Percentiles rank a stretch among this genome's conserved stretches.
Conservation (phyloP, 768 basidiomycete species). For the Boletellus ananiceps region DNA sequence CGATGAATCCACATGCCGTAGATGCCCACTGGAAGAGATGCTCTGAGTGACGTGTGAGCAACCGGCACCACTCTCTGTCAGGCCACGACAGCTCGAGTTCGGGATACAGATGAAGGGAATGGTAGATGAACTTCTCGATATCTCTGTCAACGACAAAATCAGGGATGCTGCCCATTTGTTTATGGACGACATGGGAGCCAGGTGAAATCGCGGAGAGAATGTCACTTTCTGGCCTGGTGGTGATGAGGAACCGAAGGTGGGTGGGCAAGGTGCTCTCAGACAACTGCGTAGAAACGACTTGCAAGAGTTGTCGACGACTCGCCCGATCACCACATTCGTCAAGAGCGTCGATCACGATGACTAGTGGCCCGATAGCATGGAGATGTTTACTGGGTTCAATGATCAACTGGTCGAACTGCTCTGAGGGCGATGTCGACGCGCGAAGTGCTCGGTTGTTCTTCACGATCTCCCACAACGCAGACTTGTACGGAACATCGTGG, state of each 20-base stretch:
- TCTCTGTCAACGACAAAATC: neutral
- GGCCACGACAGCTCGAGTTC: neutral
- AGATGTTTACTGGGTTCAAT: constrained; percentile 12
- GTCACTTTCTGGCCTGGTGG: neutral
- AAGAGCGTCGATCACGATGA: constrained; percentile 30
- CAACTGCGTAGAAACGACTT: neutral
- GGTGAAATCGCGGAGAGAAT: constrained; percentile 10
- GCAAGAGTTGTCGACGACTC: constrained; percentile 5
- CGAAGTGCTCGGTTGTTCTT: neutral
- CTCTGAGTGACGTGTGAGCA: constrained; percentile 11
- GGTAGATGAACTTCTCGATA: neutral
- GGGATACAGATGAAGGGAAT: neutral
- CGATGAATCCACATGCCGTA: constrained; percentile 15
- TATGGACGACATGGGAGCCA: constrained; percentile 1
- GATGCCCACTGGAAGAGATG: constrained; percentile 25
- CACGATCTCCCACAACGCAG: neutral
- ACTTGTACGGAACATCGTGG: neutral
- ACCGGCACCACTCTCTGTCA: constrained; percentile 7
- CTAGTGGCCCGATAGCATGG: constrained; percentile 18
- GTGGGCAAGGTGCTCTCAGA: neutral
- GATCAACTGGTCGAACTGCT: constrained; percentile 15
- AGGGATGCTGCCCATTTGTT: constrained; percentile 11
- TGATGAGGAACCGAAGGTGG: neutral
- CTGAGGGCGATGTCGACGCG: neutral
- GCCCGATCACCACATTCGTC: constrained; percentile 13